Base-by-base conservation (phyloP, 2,329 filamentous ascomycete genomes). In the Verticillium dahliae region DNA sequence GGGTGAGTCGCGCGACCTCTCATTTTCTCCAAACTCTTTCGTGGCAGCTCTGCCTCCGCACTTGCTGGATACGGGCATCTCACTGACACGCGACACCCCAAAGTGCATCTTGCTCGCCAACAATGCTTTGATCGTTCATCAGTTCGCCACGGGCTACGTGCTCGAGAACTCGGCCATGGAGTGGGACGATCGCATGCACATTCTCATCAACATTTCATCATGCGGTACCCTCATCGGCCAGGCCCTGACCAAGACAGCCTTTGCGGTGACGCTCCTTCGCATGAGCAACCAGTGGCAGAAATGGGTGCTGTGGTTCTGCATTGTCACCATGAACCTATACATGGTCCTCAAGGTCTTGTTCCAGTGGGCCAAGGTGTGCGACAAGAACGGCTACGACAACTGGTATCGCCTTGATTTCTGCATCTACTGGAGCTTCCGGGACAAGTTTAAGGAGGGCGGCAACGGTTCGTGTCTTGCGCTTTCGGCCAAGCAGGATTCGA, bases 101-200 rank as follows among this genome's bases (percentile, higher is more conserved):
- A 13, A 80, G 39, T 72, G 7, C 67, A 69, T 81, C 4, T 72
- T 81, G 4, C 69, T 79, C n/a, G 68, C 69, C 41, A 81, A 78
- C 67, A 75, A 82, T 63, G 75, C 69, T 57, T 66, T 82, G 15
- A 82, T 82, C 60, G 68, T 77, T 1, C 65, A 76, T 57, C 71
- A 82, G 62, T 83, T 78, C 61, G 78, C 76, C 6, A 81, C 76
- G 7, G 80, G 80, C 58, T 82, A 82, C 63, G 75, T 80, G 1
- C 69, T 74, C 39, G 60, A 72, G 34, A 65, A 72, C 63, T 72
- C 72, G 5, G 68, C 72, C 1, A 68, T 77, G n/a, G 67, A 71
- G 18, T 83, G 81, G 81, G 76, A 79, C 62, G 78, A 81, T 63
- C 75, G 74, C 60, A 82, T 82, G 80, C 79, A 80, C 66, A 81